A percentile compares a stretch with the other conserved stretches of the same genome.
Evolutionary conservation across 2,329 filamentous ascomycete genomes (phyloP).

Genomic region (Bimuria novae-zelandiae): DNA sequence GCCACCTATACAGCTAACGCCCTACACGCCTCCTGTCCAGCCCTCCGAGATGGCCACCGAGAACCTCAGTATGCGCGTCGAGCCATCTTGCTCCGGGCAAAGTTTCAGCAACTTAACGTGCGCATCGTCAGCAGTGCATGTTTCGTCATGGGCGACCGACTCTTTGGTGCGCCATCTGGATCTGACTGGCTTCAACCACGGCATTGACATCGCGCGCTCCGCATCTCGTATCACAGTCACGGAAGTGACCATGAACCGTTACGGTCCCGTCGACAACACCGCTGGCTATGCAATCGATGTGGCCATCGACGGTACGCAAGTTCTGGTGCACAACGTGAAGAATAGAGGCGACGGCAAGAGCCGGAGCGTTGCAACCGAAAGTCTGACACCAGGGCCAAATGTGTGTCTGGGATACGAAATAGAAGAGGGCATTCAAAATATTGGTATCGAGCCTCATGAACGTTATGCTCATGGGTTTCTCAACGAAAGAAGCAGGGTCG

Average conservation of each 20-base stretch:
- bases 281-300: slow-evolving; percentile 16
- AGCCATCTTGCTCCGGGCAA: slow-evolving; percentile 11
- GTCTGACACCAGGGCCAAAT: slow-evolving; percentile 11
- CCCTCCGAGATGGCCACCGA: slow-evolving; percentile 15
- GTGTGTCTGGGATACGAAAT: slow-evolving; percentile 7
- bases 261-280: slow-evolving; percentile 9
- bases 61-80: slow-evolving; percentile 13
- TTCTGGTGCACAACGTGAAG: slow-evolving; percentile 11
- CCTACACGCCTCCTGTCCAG: slow-evolving; percentile 11
- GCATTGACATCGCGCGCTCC: slow-evolving; percentile 3
- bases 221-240: slow-evolving; percentile 12
- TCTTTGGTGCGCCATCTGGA: slow-evolving; percentile 16
- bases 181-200: slow-evolving; percentile 16
- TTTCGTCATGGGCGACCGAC: slow-evolving; percentile 13
- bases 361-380: slow-evolving; percentile 14
- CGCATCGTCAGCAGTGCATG: neutral
- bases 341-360: slow-evolving; percentile 9
- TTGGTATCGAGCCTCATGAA: slow-evolving; percentile 14
- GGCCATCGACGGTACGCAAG: slow-evolving; percentile 9
- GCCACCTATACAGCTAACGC: slow-evolving; percentile 10
- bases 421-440: slow-evolving; percentile 11
- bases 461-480: slow-evolving; percentile 16
- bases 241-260: slow-evolving; percentile 12
- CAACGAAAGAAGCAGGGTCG: slow-evolving; percentile 9
- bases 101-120: slow-evolving; percentile 7